These are phyloP conservation scores for Trypethelium eluteriae DNA, from an alignment of 495 filamentous ascomycete species.

Conservation along the genomic window DNA sequence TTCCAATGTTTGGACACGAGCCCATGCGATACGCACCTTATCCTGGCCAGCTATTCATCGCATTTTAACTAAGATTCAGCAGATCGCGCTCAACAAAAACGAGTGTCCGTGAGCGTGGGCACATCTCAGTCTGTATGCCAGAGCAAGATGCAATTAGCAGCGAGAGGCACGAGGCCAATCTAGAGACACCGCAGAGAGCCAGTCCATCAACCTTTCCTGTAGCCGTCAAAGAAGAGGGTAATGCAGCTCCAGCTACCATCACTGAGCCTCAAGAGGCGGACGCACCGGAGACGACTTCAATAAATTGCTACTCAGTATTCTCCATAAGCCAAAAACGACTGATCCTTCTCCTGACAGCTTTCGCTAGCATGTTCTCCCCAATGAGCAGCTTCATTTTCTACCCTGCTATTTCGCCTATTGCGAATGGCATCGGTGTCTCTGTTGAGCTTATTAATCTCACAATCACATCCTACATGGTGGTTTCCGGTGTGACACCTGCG, in stretches of 20 bases:
- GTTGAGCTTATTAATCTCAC: constrained; percentile 21
- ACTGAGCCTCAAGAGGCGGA: neutral
- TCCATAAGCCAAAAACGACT: constrained; percentile 18
- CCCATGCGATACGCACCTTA: neutral
- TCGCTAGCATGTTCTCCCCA: constrained; percentile 11
- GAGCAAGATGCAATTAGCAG: neutral
- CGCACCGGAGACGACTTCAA: neutral
- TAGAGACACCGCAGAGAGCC: neutral
- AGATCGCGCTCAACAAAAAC: neutral
- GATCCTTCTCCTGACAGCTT: constrained; percentile 17
- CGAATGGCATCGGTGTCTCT: constrained; percentile 12
- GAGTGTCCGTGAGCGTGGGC: neutral
- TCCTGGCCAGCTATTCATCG: neutral
- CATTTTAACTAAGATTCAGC: neutral
- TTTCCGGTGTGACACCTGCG: constrained; percentile 42
- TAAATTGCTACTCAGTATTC: constrained; percentile 19
- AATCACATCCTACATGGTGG: constrained; percentile 25
- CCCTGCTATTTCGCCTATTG: constrained; percentile 22
- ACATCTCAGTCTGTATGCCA: constrained; percentile 1
- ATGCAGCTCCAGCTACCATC: neutral
- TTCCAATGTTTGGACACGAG: constrained; percentile 1
- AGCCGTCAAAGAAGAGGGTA: neutral
- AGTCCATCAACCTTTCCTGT: neutral
- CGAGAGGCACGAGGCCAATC: neutral
- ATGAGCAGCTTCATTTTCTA: constrained; percentile 18